phyloP scores from a whole-genome alignment of 2,329 filamentous ascomycete genomes.

The Aspergillaceae sp. region DNA sequence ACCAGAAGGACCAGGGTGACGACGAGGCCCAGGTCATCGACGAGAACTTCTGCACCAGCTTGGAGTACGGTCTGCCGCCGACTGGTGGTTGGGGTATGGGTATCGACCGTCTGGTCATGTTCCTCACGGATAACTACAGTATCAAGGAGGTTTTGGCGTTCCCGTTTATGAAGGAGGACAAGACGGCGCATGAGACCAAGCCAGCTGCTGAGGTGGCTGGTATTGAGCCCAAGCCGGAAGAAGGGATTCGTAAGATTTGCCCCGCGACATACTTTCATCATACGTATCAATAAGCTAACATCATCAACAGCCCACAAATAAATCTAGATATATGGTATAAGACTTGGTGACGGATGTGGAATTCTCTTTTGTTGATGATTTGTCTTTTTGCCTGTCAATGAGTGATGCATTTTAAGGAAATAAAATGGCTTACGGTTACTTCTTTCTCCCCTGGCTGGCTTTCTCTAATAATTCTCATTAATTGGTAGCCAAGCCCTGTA shows the following conservation, averaged over 20 bases:
- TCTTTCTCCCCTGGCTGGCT: background rate
- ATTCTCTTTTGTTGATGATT: slow-evolving; percentile 9
- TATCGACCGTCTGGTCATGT: slow-evolving; percentile 90
- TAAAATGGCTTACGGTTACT: slow-evolving; percentile 8
- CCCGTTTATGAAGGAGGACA: slow-evolving; percentile 94
- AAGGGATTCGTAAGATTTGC: slow-evolving; percentile 47
- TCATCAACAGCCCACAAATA: slow-evolving; percentile 26
- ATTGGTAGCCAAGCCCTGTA: too few species aligned
- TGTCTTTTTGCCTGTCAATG: slow-evolving; percentile 15
- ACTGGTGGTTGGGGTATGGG: slow-evolving; percentile 97
- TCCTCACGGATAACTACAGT: slow-evolving; percentile 87
- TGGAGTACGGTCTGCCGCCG: slow-evolving; percentile 86
- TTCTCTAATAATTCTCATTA: too few species aligned
- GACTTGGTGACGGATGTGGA: slow-evolving; percentile 2
- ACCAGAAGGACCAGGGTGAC: slow-evolving; percentile 92
- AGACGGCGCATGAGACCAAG: slow-evolving; percentile 38
- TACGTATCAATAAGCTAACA: slow-evolving; percentile 10
- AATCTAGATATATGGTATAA: slow-evolving; percentile 6
- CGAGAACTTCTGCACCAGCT: slow-evolving; percentile 83
- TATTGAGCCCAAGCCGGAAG: slow-evolving; percentile 50
- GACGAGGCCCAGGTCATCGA: slow-evolving; percentile 95
- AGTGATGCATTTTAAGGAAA: slow-evolving; percentile 14
- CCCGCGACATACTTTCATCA: background rate
- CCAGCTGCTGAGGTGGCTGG: slow-evolving; percentile 56
- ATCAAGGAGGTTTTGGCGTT: slow-evolving; percentile 96